Conservation (phyloP, 108 stramenopile genomes). For the Skeletonema menzelii region DNA sequence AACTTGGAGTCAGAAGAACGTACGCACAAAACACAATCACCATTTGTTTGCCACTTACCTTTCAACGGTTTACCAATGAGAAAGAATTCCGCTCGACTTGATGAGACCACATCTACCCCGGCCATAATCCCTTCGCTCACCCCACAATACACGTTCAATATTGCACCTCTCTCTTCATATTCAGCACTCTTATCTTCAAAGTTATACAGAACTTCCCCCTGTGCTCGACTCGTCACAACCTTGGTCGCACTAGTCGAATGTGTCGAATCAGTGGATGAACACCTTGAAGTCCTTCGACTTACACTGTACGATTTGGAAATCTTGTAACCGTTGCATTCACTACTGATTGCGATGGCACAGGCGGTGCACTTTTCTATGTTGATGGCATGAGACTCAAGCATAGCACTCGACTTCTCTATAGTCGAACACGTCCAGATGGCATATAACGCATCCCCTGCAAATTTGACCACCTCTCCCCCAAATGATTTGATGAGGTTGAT, state of each 20-base stretch:
- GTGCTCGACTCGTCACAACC: background rate
- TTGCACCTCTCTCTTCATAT: conserved; percentile 19
- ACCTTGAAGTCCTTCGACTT: background rate
- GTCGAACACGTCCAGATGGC: conserved; percentile 33
- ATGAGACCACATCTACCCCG: conserved; percentile 23
- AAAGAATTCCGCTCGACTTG: conserved; percentile 34
- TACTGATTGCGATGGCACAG: conserved; percentile 25
- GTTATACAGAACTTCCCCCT: conserved; percentile 9
- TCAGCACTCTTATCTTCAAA: conserved; percentile 15
- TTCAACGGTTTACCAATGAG: conserved; percentile 29
- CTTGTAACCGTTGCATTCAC: conserved; percentile 24
- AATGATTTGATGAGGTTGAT: conserved; percentile 21
- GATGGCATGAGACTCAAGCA: background rate
- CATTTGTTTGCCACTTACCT: background rate
- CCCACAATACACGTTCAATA: conserved; percentile 34
- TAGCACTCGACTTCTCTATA: conserved; percentile 2
- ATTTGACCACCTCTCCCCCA: conserved; percentile 58
- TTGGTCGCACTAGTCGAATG: too few relatives aligned
- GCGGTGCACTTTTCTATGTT: conserved; percentile 23
- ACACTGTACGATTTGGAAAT: conserved; percentile 23
- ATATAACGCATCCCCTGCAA: conserved; percentile 56
- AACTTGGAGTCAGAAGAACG: background rate
- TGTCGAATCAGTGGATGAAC: background rate
- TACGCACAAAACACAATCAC: background rate
- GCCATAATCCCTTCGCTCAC: conserved; percentile 26